Evolutionary conservation across 495 filamentous ascomycete species (phyloP), one percentile per base, ranked within the genome.

Genomic region (Cenococcum geophilum): DNA sequence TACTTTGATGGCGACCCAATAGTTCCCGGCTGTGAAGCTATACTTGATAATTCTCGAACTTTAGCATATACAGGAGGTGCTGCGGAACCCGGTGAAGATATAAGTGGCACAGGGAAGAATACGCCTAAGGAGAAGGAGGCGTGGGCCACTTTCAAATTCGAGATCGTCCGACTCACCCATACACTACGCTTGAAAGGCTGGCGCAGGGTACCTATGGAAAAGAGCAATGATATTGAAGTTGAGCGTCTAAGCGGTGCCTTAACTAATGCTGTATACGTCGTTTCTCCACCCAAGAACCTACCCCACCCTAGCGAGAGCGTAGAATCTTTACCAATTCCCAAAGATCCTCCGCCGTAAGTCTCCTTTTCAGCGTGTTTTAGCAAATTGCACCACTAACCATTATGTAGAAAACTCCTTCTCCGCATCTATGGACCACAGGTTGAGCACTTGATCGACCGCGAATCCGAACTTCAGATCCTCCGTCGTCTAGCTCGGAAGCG

Each of bases 361-460:
- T 23, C 47, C 49, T 50, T 32, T 51, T 23, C 6, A 4, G 12
- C 6, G 27, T 32, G 55, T 20, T 12, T 27, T 9, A 8, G 25
- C 21, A 47, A 22, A 14, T 53, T 14, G 22, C 18, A 27, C 8
- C 12, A 14, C 66, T 68, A 37, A 74, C 45, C 23, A 51, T 36
- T 23, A 14, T 16, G 12, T 60, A 86, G 83, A 35, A 96, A 96
- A 71, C 82, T 99, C 11, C 79, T 99, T 1, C 76, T 99, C 42
- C 84, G 93, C 25, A 89, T 99, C 49, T 99, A 99, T 68, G 95
- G 93, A 0, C 91, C 93, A 5, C 90, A 97, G 67, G 95, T 92
- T 5, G 91, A 93, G 60, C 92, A 97, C 74, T 78, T 99, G 32
- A 97, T 99, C 64, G 92, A 99, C 72, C 80, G 93, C 48, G 87